Conservation (phyloP, 345 rosid genomes). For the Rhizophora mangle region DNA sequence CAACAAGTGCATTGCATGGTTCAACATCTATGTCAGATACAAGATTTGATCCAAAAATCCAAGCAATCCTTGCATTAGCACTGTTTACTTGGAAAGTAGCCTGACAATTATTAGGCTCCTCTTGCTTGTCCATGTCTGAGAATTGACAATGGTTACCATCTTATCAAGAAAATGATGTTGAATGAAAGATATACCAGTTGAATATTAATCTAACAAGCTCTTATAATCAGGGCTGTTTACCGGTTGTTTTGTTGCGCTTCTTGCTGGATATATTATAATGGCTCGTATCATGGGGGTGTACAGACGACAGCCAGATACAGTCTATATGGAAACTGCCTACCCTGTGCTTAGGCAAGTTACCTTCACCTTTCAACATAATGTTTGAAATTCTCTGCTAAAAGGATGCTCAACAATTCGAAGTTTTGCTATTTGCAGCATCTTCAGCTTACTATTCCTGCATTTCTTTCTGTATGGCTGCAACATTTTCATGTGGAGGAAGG, state of each 20-base stretch:
- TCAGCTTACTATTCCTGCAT: conserved; percentile 81
- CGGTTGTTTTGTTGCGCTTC: conserved; percentile 89
- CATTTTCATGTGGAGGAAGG: conserved; percentile 86
- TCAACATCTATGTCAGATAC: too few relatives aligned
- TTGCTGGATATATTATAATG: conserved; percentile 81
- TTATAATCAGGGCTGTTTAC: conserved; percentile 72
- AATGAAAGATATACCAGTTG: too few relatives aligned
- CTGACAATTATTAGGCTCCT: too few relatives aligned
- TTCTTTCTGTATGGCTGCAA: conserved; percentile 91
- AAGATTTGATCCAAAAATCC: too few relatives aligned
- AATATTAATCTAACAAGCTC: background rate
- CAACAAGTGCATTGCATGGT: too few relatives aligned
- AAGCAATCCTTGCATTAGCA: too few relatives aligned
- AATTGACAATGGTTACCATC: too few relatives aligned
- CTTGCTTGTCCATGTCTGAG: too few relatives aligned
- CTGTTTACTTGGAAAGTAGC: too few relatives aligned
- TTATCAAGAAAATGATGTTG: too few relatives aligned
- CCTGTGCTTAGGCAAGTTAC: conserved; percentile 88
- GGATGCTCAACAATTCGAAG: conserved; percentile 13
- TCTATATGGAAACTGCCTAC: conserved; percentile 94
- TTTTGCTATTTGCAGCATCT: conserved; percentile 65
- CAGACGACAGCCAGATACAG: conserved; percentile 51
- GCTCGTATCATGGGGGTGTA: conserved; percentile 89
- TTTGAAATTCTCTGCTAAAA: background rate
- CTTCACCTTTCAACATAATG: conserved; percentile 1